Base-by-base conservation (phyloP, 345 rosid species). In the Odontarrhena argentea region DNA sequence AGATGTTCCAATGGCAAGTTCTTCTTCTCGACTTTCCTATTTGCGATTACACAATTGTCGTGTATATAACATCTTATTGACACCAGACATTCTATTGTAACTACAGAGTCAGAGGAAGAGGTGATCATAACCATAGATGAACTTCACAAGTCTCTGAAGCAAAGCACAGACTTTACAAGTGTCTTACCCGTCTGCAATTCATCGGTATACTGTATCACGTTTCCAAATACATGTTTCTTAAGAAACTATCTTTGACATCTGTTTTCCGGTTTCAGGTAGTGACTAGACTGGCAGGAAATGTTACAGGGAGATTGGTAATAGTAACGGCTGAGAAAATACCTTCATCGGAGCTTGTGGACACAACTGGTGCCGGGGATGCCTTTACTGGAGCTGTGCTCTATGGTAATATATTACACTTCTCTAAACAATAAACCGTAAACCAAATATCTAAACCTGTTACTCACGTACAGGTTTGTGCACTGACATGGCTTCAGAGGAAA, bases 331-430 rank as follows among this genome's bases (percentile, higher is more conserved):
- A 89, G 80, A 87, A 74, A 71, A 81, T 93, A 71, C 97, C 86
- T 14, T 84, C 87, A 26, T 70, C 79, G 4, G 85, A 93, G 70
- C 81, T 87, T 54, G 49, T 87, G 35, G 97, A 93, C 67, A 87
- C 96, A 55, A 93, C 96, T 3, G 97, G 98, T 35, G 98, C 96
- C 0, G 97, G 97, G 10, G 97, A 93, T 81, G 91, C 98, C 5
- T 93, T 93, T 60, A 81, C 83, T 15, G 92, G 97, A 68, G 91
- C 89, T 55, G 46, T 86, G 51, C 78, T 89, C 38, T 93, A 84
- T 41, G 88, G 96, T 89, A 81, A 18, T 18, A 18, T 18, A 44
- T 49, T 26, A 68, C 65, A 10, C 44, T 57, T 24, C 52, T 45
- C 40, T 34, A 24, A 26, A 38, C 38, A 8, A 4, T 63, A 43